phyloP scores from a whole-genome alignment of 148 eudicot species.

The Polygonum aviculare region DNA sequence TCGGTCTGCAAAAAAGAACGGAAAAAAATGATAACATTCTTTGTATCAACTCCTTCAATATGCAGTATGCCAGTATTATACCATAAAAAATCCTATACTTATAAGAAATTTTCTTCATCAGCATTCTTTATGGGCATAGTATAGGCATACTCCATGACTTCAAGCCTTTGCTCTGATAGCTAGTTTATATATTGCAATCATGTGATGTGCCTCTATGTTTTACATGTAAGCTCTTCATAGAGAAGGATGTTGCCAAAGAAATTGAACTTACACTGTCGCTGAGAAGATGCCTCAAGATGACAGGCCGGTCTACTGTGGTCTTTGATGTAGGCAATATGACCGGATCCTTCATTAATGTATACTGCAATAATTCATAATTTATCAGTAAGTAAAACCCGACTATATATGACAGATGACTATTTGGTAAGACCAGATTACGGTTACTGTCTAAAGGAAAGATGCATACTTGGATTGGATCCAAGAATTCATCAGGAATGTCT shows the following conservation, averaged over 20 bases:
- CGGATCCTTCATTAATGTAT: constrained; percentile 92
- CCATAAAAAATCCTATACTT: too few relatives aligned
- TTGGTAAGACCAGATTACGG: not conserved
- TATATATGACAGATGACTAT: not conserved
- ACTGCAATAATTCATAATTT: constrained; percentile 47
- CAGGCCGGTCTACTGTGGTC: constrained; percentile 74
- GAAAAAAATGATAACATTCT: not conserved
- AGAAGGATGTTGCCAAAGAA: not conserved
- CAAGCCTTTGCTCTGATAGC: too few relatives aligned
- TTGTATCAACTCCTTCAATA: too few relatives aligned
- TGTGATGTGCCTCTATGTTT: too few relatives aligned
- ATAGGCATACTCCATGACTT: too few relatives aligned
- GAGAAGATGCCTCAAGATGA: constrained; percentile 95
- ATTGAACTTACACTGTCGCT: constrained; percentile 59
- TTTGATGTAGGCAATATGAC: constrained; percentile 90
- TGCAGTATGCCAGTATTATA: too few relatives aligned
- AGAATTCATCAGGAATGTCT: constrained; percentile 96
- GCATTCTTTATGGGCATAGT: too few relatives aligned
- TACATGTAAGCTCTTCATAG: too few relatives aligned
- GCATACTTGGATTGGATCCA: constrained; percentile 90
- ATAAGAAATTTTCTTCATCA: too few relatives aligned
- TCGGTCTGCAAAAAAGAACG: constrained; percentile 49
- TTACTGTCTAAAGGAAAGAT: not conserved
- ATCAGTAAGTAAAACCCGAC: not conserved
- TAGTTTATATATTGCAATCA: too few relatives aligned